Conservation (phyloP, 352 stramenopile species). For the Globisporangium ultimum region DNA sequence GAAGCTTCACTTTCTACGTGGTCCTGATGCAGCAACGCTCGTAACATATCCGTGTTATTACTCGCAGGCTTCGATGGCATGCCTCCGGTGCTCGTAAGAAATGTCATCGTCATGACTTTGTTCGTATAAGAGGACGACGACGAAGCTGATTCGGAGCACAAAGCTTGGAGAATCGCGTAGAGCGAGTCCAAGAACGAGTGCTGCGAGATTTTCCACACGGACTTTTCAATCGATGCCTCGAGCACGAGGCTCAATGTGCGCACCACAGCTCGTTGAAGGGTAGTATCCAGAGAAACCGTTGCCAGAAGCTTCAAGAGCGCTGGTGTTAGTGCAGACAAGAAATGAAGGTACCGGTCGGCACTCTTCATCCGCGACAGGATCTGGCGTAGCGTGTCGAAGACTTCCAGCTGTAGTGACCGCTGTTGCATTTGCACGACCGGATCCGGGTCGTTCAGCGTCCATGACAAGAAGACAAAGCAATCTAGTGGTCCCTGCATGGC, state of each 20-base stretch:
- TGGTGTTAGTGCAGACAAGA: constrained; percentile 7
- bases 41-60: background rate
- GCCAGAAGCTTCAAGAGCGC: constrained; percentile 3
- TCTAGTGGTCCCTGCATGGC: constrained; percentile 14
- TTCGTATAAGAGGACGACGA: constrained; percentile 8
- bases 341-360: constrained; percentile 10
- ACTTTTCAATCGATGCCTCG: constrained; percentile 11
- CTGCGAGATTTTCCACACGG: constrained; percentile 13
- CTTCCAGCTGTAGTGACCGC: constrained; percentile 2
- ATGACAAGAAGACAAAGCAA: constrained; percentile 11
- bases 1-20: background rate
- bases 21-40: constrained; percentile 10
- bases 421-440: background rate
- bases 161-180: constrained; percentile 9
- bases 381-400: constrained; percentile 11
- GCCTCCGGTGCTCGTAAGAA: constrained; percentile 4
- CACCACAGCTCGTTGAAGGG: background rate
- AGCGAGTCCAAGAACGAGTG: constrained; percentile 10
- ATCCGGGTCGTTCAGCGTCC: constrained; percentile 3
- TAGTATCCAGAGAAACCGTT: background rate
- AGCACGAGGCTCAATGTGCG: constrained; percentile 10
- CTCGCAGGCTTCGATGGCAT: background rate
- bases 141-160: background rate
- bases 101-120: constrained; percentile 2
- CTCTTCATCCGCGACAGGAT: constrained; percentile 16